Evolutionary conservation across 768 basidiomycete species (phyloP).

Genomic region (Hortiboletus campestris): DNA sequence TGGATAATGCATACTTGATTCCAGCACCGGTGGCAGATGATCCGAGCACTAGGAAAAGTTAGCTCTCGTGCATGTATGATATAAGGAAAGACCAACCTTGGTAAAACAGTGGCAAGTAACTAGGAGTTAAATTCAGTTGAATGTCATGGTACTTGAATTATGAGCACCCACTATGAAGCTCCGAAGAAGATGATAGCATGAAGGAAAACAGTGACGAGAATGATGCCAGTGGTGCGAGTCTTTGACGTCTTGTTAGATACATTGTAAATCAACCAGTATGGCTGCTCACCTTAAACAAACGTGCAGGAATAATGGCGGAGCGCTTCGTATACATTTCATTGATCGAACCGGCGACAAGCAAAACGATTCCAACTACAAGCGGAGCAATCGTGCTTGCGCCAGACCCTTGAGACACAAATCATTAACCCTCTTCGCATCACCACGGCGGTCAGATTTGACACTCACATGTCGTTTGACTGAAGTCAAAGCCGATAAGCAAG

Average conservation of each 20-base stretch:
- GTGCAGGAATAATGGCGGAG: conserved; percentile 71
- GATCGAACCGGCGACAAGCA: conserved; percentile 50
- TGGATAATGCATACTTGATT: conserved; percentile 46
- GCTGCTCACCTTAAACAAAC: conserved; percentile 60
- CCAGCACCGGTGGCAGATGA: conserved; percentile 70
- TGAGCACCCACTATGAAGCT: conserved; percentile 29
- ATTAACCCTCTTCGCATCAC: background rate
- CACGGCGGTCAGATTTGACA: background rate
- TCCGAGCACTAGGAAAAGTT: conserved; percentile 48
- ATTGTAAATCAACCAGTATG: background rate
- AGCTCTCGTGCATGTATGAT: background rate
- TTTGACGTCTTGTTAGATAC: conserved; percentile 18
- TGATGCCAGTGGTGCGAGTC: conserved; percentile 71
- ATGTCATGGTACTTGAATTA: background rate
- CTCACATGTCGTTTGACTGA: conserved; percentile 65
- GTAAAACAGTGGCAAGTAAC: conserved; percentile 74
- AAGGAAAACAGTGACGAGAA: conserved; percentile 57
- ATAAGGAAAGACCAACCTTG: conserved; percentile 38
- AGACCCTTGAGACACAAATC: conserved; percentile 44
- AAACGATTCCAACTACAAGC: conserved; percentile 53
- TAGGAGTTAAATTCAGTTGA: conserved; percentile 1
- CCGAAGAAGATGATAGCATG: conserved; percentile 66
- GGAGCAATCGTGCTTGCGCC: conserved; percentile 58
- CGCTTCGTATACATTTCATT: conserved; percentile 63
- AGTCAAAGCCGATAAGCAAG: conserved; percentile 71